Base-by-base conservation (phyloP, 805 yeast genomes). In the Candida rishiriensis region DNA sequence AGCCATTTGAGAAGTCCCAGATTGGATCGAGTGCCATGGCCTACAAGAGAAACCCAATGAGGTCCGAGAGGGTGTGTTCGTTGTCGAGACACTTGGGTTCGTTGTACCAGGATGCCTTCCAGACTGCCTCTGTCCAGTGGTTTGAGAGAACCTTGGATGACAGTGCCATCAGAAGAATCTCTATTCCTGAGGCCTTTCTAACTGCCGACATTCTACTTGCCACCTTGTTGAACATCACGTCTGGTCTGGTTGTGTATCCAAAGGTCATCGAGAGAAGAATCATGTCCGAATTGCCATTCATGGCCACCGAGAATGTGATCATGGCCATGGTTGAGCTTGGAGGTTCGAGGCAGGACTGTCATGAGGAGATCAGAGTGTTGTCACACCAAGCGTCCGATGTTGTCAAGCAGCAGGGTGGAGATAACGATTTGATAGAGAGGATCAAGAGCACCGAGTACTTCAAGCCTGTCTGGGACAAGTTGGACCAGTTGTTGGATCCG, bases 281-380 rank as follows among this genome's bases (percentile, higher is more conserved):
- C 69, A 80, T 63, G 65, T 78, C 96, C 41, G 99, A 93, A 71
- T 76, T 93, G 62, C 99, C 99, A 56, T 93, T 93, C 78, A 93
- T 93, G 99, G 99, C 99, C 55, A 93, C 99, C 46, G 99, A 93
- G 73, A 93, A 93, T 71, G 79, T 93, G 67, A 93, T 93, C 68
- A 93, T 93, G 99, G 99, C 99, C 42, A 93, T 93, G 97, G 99
- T 93, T 46, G 95, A 89, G 70, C 84, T 85, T 66, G 98, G 98
- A 57, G 98, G 87, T 29, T 89, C 95, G 29, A 85, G 99, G 78
- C 99, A 93, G 75, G 97, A 91, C 46, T 91, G 96, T 62, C 99
- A 93, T 70, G 99, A 93, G 74, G 85, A 86, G 70, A 90, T 93
- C 70, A 83, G 99, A 70, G 98, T 93, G 29, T 76, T 93, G 48